Evolutionary conservation across 1,284 basidiomycete genomes (phyloP), one percentile per base, ranked within the genome.

Genomic region (Omphalotus olearius): DNA sequence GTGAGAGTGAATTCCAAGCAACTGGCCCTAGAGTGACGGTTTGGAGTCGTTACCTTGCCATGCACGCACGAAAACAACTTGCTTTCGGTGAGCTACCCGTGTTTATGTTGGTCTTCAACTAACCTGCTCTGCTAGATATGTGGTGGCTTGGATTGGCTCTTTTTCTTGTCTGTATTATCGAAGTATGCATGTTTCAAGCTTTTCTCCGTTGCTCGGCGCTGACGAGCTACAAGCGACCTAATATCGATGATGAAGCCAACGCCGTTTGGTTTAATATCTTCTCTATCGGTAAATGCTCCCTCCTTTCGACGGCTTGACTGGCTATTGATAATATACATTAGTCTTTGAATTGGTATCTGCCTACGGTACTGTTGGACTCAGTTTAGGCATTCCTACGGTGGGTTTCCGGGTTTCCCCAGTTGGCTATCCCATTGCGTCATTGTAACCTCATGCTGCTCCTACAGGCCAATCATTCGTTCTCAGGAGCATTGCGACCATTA

Each of bases 311-410:
- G 30, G 18, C 13, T 10, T 33, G 30, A 33, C 30, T 33, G 2
- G 6, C 39, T 1, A 43, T 39, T 54, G 30, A 54, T 48, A 3
- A 37, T 46, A 49, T 13, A 20, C 17, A 16, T 3, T 60, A 92
- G 85, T 89, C 2, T 95, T 93, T 62, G 92, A 95, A 66, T 66
- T 93, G 17, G 89, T 93, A 6, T 95, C 91, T 14, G 94, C 93
- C 0, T 97, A 96, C 64, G 93, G 93, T 3, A 89, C 88, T 3
- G 92, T 97, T 54, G 94, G 93, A 0, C 75, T 97, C 3, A 93
- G 86, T 64, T 70, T 88, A 6, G 86, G 85, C 6, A 70, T 84
- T 35, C 81, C 83, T 20, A 71, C 68, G n/a, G 85, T 87, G 47
- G 62, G 79, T 67, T 44, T 33, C 17, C 5, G 47, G 62, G 79